These are phyloP conservation scores for Lepiota subincarnata DNA, from an alignment of 768 basidiomycete species.

Conservation along the genomic window DNA sequence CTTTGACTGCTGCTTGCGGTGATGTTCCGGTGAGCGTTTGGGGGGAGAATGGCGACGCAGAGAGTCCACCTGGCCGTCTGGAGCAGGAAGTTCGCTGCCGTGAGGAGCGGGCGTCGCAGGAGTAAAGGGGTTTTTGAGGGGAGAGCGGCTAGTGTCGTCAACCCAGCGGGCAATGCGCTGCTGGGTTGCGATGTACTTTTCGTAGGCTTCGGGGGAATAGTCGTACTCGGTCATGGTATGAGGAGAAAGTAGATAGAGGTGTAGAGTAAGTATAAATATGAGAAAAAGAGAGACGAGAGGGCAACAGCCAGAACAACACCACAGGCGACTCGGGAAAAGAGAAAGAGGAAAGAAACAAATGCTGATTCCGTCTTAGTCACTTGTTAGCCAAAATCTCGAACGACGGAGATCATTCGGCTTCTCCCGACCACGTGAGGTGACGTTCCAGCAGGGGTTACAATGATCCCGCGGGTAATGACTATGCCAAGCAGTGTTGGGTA, in stretches of 20 bases:
- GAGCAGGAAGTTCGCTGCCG: slow-evolving; percentile 2
- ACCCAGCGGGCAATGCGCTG: slow-evolving; percentile 16
- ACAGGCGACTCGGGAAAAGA: not conserved
- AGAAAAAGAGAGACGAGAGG: not conserved
- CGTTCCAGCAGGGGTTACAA: not conserved
- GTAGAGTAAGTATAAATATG: slow-evolving; percentile 7
- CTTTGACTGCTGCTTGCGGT: not conserved
- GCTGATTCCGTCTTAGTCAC: not conserved
- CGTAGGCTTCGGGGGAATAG: slow-evolving; percentile 14
- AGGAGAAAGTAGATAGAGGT: not conserved
- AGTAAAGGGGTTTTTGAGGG: slow-evolving; percentile 12
- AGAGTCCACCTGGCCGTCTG: not conserved
- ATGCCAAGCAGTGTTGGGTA: too few species aligned
- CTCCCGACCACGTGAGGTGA: not conserved
- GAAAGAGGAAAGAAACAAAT: not conserved
- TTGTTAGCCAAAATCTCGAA: not conserved
- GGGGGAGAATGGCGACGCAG: not conserved
- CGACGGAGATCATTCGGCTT: not conserved
- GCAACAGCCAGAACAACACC: not conserved
- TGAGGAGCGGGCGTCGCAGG: slow-evolving; percentile 6
- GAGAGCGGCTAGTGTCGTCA: slow-evolving; percentile 10
- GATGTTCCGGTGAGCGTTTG: not conserved
- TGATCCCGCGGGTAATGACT: too few species aligned
- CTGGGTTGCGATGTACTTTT: slow-evolving; percentile 15
- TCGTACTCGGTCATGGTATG: slow-evolving; percentile 18